These are phyloP conservation scores for Fusarium torulosum DNA, from an alignment of 2,329 filamentous ascomycete species.

Conservation along the genomic window DNA sequence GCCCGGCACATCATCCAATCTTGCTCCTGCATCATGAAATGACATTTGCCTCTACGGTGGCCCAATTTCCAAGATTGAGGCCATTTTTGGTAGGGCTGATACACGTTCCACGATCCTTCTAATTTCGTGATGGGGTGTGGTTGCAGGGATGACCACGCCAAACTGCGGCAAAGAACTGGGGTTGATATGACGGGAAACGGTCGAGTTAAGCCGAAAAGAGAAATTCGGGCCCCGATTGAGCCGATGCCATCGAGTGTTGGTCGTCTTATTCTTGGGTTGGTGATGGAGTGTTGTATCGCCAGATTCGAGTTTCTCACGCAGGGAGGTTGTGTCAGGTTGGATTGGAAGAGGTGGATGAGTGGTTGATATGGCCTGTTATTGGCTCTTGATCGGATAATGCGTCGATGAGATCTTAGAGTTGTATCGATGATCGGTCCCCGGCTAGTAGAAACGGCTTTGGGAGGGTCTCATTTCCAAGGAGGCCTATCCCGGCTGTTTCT, in stretches of 20 bases:
- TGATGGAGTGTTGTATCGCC: background rate
- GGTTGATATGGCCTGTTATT: background rate
- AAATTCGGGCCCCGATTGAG: slow-evolving; percentile 39
- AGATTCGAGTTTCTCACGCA: slow-evolving; percentile 1
- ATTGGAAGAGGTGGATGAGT: background rate
- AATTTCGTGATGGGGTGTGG: slow-evolving; percentile 39
- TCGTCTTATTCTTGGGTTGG: background rate
- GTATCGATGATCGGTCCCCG: slow-evolving; percentile 11
- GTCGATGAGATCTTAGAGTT: slow-evolving; percentile 15
- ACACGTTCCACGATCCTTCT: slow-evolving; percentile 41
- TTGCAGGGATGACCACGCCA: slow-evolving; percentile 14
- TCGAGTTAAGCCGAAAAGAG: slow-evolving; percentile 18
- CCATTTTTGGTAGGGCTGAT: slow-evolving; percentile 47
- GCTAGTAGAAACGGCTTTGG: background rate
- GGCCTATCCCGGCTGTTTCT: background rate
- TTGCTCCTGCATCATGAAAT: slow-evolving; percentile 23
- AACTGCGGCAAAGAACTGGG: slow-evolving; percentile 8
- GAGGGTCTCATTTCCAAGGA: background rate
- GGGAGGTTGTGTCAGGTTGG: background rate
- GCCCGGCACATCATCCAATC: slow-evolving; percentile 30
- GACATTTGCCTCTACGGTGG: background rate
- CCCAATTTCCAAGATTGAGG: slow-evolving; percentile 31
- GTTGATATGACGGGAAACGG: slow-evolving; percentile 25
- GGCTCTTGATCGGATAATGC: too few relatives aligned
- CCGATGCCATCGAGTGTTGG: slow-evolving; percentile 18